Evolutionary conservation across 2,329 filamentous ascomycete species (phyloP).

Genomic region (Fulvia fulva): DNA sequence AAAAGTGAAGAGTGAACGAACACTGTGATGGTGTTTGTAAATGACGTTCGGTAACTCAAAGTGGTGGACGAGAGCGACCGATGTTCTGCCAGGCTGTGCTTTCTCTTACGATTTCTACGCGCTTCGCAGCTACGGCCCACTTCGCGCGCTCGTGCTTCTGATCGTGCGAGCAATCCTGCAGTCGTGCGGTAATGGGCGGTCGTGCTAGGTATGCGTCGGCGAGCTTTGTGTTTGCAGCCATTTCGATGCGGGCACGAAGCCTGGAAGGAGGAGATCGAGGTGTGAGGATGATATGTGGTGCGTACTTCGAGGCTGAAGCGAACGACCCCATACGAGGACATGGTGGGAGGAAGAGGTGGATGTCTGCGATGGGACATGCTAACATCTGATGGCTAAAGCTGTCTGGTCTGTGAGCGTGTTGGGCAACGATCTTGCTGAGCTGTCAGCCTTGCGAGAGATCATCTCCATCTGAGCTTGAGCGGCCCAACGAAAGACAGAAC

Average conservation of each 20-base stretch:
- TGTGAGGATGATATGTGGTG: not conserved
- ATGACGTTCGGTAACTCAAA: not conserved
- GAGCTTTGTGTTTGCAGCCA: not conserved
- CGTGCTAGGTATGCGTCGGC: not conserved
- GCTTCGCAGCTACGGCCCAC: conserved; percentile 1
- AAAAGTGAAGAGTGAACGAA: not conserved
- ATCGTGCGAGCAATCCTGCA: too few relatives aligned
- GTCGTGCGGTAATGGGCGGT: not conserved
- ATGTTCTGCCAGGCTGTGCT: not conserved
- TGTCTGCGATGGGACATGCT: too few relatives aligned
- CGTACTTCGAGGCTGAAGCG: too few relatives aligned
- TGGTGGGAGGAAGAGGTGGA: too few relatives aligned
- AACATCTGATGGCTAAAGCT: too few relatives aligned
- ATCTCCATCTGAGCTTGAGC: too few relatives aligned
- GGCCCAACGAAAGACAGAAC: too few relatives aligned
- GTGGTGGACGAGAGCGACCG: not conserved
- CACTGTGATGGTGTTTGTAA: not conserved
- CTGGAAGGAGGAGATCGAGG: not conserved
- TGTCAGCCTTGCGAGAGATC: too few relatives aligned
- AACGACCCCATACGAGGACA: too few relatives aligned
- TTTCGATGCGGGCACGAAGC: not conserved
- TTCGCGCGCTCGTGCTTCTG: not conserved
- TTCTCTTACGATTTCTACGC: conserved; percentile 4
- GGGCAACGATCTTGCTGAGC: too few relatives aligned
- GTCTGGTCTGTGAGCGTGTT: too few relatives aligned